Evolutionary conservation across 345 rosid genomes (phyloP).

Genomic region (Citrus inodora): DNA sequence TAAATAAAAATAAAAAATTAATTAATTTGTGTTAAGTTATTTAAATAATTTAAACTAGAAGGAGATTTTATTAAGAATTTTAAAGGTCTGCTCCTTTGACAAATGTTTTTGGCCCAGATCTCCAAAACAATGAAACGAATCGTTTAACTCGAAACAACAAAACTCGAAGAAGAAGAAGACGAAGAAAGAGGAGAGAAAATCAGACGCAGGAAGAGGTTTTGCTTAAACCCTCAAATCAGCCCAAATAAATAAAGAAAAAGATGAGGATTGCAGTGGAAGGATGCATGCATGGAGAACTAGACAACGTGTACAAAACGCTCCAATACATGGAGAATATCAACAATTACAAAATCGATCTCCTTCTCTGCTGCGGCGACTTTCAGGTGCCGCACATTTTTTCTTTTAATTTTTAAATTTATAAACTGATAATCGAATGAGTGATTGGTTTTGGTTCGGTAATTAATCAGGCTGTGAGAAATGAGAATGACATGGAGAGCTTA

Average conservation of each 20-base stretch:
- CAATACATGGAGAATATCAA: conserved; percentile 47
- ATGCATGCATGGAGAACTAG: conserved; percentile 97
- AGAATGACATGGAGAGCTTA: conserved; percentile 77
- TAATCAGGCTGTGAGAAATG: conserved; percentile 83
- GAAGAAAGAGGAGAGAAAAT: not conserved
- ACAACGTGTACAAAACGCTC: conserved; percentile 70
- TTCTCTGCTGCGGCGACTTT: conserved; percentile 94
- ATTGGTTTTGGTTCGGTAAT: not conserved
- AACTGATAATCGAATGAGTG: not conserved
- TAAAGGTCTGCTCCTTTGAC: not conserved
- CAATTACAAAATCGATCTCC: conserved; percentile 78
- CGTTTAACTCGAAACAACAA: not conserved
- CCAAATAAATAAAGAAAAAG: not conserved
- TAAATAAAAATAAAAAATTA: too few species aligned
- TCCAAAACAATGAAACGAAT: not conserved
- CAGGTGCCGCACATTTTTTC: conserved; percentile 38
- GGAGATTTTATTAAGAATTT: too few species aligned
- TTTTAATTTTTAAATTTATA: not conserved
- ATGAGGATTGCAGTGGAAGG: conserved; percentile 98
- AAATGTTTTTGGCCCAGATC: not conserved
- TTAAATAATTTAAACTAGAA: too few species aligned
- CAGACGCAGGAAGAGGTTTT: not conserved
- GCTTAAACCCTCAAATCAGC: conserved; percentile 1
- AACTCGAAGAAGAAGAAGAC: not conserved
- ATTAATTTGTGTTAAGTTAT: too few species aligned